These are phyloP conservation scores for Marasmius oreades DNA, from an alignment of 1,284 basidiomycete genomes.

Conservation along the genomic window DNA sequence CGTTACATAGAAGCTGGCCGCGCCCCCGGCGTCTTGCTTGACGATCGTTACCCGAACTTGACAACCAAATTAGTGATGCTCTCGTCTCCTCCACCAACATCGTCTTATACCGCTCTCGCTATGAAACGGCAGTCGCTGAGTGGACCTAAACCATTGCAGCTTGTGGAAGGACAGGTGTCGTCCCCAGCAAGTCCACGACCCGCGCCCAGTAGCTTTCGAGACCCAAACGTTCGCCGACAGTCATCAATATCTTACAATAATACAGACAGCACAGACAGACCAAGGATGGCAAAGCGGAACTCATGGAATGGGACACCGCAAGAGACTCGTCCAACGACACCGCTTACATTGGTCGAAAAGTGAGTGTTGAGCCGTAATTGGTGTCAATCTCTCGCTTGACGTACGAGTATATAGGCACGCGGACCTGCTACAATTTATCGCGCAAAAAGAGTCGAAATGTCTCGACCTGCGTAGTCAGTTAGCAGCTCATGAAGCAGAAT, in stretches of 20 bases:
- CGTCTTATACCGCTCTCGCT: neutral
- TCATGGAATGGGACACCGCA: neutral
- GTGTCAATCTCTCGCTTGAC: neutral
- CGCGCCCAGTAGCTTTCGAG: neutral
- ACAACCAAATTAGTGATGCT: neutral
- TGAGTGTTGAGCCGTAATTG: constrained; percentile 19
- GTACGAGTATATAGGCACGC: constrained; percentile 51
- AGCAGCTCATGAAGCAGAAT: constrained; percentile 63
- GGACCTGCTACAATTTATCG: constrained; percentile 73
- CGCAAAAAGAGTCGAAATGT: constrained; percentile 79
- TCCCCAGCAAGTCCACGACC: neutral
- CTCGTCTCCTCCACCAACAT: neutral
- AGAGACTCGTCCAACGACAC: constrained; percentile 28
- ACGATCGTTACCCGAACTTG: neutral
- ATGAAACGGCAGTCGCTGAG: neutral
- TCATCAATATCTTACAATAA: constrained; percentile 1
- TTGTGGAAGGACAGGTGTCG: neutral
- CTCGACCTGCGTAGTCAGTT: constrained; percentile 74
- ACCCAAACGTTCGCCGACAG: neutral
- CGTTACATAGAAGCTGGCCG: too few species aligned
- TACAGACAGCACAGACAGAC: neutral
- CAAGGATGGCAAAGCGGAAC: neutral
- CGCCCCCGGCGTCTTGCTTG: too few species aligned
- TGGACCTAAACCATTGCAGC: neutral
- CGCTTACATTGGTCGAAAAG: constrained; percentile 64